Conservation (phyloP, 1,139 yeast species). For the Maudiozyma humilis region DNA sequence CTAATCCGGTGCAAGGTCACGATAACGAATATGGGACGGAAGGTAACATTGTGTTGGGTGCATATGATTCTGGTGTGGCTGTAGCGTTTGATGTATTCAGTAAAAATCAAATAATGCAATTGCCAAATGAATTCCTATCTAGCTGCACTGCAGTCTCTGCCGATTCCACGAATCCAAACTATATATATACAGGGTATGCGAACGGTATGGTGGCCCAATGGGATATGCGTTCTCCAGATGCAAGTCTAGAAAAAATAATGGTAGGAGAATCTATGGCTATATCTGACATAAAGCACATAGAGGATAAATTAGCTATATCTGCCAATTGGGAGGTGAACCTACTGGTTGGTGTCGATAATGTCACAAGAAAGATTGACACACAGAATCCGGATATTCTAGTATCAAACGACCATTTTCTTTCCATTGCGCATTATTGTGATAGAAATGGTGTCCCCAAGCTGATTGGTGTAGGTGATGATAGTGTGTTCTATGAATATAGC, state of each 20-base stretch:
- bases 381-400: constrained; percentile 17
- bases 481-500: no score
- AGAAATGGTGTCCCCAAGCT: constrained; percentile 7
- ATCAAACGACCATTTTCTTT: constrained; percentile 15
- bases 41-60: constrained; percentile 37
- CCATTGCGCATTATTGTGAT: constrained; percentile 10
- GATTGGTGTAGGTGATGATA: constrained; percentile 20
- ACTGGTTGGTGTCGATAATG: constrained; percentile 8
- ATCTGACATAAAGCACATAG: constrained; percentile 9
- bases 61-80: constrained; percentile 44
- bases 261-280: constrained; percentile 17
- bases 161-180: constrained; percentile 17
- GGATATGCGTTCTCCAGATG: constrained; percentile 30
- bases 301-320: constrained; percentile 14
- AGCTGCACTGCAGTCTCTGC: constrained; percentile 18
- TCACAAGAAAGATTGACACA: constrained; percentile 2
- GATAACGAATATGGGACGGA: constrained; percentile 36
- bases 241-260: constrained; percentile 12
- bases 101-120: constrained; percentile 18
- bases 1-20: background rate
- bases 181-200: constrained; percentile 39
- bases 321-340: constrained; percentile 21
- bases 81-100: constrained; percentile 34
- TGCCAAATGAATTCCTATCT: constrained; percentile 18
- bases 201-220: constrained; percentile 39